Conservation (phyloP, 2,329 filamentous ascomycete genomes). For the Trichophaea hybrida region DNA sequence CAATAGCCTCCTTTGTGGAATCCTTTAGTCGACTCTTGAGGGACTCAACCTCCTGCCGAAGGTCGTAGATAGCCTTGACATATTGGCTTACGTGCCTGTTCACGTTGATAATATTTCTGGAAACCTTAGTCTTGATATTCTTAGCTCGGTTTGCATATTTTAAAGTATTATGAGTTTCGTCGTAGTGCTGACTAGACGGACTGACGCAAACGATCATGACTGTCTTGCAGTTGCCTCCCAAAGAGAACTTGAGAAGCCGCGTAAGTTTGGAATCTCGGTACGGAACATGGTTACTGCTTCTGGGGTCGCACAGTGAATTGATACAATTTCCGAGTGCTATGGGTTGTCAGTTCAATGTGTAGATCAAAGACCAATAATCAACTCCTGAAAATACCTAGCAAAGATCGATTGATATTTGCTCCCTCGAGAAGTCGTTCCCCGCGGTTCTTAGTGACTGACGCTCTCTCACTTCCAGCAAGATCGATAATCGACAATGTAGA, state of each 20-base stretch:
- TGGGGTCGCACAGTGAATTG: constrained; percentile 87
- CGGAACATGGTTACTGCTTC: constrained; percentile 84
- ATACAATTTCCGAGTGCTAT: constrained; percentile 83
- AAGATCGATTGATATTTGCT: constrained; percentile 98
- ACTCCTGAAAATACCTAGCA: constrained; percentile 39
- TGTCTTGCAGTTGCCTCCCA: constrained; percentile 95
- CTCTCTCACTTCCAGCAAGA: constrained; percentile 85
- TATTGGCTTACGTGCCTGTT: constrained; percentile 99
- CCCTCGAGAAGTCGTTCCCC: constrained; percentile 84
- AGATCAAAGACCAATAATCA: not conserved
- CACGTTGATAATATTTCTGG: constrained; percentile 97
- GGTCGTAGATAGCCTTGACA: constrained; percentile 96
- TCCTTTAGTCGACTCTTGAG: constrained; percentile 87
- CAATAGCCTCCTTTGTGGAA: constrained; percentile 63
- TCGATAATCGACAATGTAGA: constrained; percentile 97
- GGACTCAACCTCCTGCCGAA: constrained; percentile 93
- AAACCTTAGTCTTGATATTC: constrained; percentile 99
- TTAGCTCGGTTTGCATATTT: constrained; percentile 96
- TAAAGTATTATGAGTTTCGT: constrained; percentile 95
- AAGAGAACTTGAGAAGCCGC: constrained; percentile 84
- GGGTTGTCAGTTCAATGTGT: not conserved
- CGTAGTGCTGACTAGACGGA: constrained; percentile 89
- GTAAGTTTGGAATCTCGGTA: constrained; percentile 98
- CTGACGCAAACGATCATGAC: constrained; percentile 99
- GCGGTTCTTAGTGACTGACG: constrained; percentile 90